These are phyloP conservation scores for Pyrenopolyporus hunteri DNA, from an alignment of 495 filamentous ascomycete genomes.

Conservation along the genomic window DNA sequence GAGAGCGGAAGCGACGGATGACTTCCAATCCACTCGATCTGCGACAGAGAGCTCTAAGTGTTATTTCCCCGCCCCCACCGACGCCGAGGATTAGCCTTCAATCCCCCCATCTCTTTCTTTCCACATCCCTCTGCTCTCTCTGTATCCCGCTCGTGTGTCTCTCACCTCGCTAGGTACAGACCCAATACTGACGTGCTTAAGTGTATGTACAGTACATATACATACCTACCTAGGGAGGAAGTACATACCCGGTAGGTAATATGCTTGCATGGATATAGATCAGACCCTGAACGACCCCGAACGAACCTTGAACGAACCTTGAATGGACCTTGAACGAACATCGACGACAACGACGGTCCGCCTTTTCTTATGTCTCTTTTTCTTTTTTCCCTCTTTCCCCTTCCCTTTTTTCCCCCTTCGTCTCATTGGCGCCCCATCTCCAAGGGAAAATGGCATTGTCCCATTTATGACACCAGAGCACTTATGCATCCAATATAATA, in stretches of 20 bases:
- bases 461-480: constrained; percentile 32
- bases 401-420: background rate
- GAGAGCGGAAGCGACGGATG: constrained; percentile 31
- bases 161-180: too few relatives aligned
- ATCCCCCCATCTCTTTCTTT: background rate
- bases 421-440: constrained; percentile 23
- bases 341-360: too few relatives aligned
- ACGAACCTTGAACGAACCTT: too few relatives aligned
- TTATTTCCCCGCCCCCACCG: constrained; percentile 29
- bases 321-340: too few relatives aligned
- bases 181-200: too few relatives aligned
- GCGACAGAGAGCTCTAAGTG: background rate
- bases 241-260: too few relatives aligned
- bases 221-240: too few relatives aligned
- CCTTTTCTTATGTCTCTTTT: background rate
- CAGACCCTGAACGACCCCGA: too few relatives aligned
- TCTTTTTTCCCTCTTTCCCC: background rate
- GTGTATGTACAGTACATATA: background rate
- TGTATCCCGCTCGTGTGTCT: too few relatives aligned
- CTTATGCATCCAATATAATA: constrained; percentile 15
- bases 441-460: constrained; percentile 18
- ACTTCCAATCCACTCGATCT: constrained; percentile 36
- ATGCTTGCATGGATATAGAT: too few relatives aligned
- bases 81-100: background rate
- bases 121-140: too few relatives aligned